Evolutionary conservation across 2,329 filamentous ascomycete species (phyloP), one percentile per base, ranked within the genome.

Genomic region (Colletotrichum musicola): DNA sequence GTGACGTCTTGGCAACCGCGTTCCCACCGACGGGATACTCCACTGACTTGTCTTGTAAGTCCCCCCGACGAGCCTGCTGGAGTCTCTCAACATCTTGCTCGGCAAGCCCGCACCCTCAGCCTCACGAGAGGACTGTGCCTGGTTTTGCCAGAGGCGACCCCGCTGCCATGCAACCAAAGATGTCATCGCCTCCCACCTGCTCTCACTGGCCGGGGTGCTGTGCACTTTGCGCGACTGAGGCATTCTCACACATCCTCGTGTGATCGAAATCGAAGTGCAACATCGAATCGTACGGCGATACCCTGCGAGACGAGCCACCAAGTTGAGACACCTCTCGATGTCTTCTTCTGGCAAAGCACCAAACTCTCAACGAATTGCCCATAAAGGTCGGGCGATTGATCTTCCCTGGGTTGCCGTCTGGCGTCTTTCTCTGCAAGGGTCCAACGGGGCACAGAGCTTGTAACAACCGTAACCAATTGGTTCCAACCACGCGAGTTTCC

Each of bases 381-480:
- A 60, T 22, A 42, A 27, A 6, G 50, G 20, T n/a, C 46, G 57
- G 57, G 57, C 57, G 46, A 51, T 25, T 40, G 14, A 18, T 42
- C 25, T 40, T 51, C 10, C 27, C 56, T 47, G 56, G 55, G 38
- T 40, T 42, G 30, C 30, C 30, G 2, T 35, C 30, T 42, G 40
- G 4, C 40, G 40, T 14, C 14, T 10, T 14, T 14, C 16, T 42
- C 13, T n/a, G 14, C 40, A 14, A 42, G 30, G 30, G 30, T 35
- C 30, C 3, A 35, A 35, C 30, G 30, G 30, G 30, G 30, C 30
- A 7, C 30, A 10, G 30, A 35, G 30, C 30, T 35, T 35, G 30
- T 12, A 35, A 9, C 12, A 42, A 42, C 40, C 5, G 40, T 42
- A n/a, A n/a, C 25, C 57, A 42, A 51, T n/a, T 25, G 20, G 18